phyloP scores from a whole-genome alignment of 805 yeast species.

The Hanseniaspora singularis region DNA sequence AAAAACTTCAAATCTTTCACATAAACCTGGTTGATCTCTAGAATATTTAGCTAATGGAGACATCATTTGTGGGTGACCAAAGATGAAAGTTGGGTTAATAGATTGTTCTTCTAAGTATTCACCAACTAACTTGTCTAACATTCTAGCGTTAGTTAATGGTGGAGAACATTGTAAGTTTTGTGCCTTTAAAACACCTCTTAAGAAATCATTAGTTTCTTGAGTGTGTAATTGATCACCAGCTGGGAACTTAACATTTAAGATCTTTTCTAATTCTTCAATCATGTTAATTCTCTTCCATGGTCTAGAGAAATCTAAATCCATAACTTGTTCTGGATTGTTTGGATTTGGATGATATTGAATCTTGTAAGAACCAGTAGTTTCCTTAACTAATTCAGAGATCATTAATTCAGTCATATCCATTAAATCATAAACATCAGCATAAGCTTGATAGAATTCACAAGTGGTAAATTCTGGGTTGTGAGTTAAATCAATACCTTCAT shows the following conservation, averaged over 20 bases:
- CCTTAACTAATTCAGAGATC: constrained; percentile 95
- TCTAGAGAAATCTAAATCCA: constrained; percentile 76
- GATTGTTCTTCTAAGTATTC: constrained; percentile 79
- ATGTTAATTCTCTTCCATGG: constrained; percentile 98
- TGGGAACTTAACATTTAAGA: constrained; percentile 80
- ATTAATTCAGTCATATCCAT: constrained; percentile 86
- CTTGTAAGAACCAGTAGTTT: constrained; percentile 79
- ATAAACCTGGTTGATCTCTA: constrained; percentile 81
- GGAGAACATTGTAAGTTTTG: constrained; percentile 78
- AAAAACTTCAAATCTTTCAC: constrained; percentile 97
- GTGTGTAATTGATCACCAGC: constrained; percentile 92
- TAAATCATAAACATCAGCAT: constrained; percentile 90
- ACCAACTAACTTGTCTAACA: constrained; percentile 96
- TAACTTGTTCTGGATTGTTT: constrained; percentile 71
- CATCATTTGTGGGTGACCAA: constrained; percentile 99
- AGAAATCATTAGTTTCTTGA: constrained; percentile 81
- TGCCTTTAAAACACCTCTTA: constrained; percentile 65
- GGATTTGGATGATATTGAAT: constrained; percentile 89
- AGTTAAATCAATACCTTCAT: constrained; percentile 96
- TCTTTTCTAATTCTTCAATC: constrained; percentile 90
- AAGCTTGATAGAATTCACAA: constrained; percentile 96
- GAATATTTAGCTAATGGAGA: constrained; percentile 96
- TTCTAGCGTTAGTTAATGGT: constrained; percentile 93
- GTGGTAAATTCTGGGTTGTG: constrained; percentile 99
- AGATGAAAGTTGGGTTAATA: constrained; percentile 93